A percentile compares a stretch with the other conserved stretches of the same genome.
Evolutionary conservation across 2,329 filamentous ascomycete genomes (phyloP).

Genomic region (Diaporthe ilicicola): DNA sequence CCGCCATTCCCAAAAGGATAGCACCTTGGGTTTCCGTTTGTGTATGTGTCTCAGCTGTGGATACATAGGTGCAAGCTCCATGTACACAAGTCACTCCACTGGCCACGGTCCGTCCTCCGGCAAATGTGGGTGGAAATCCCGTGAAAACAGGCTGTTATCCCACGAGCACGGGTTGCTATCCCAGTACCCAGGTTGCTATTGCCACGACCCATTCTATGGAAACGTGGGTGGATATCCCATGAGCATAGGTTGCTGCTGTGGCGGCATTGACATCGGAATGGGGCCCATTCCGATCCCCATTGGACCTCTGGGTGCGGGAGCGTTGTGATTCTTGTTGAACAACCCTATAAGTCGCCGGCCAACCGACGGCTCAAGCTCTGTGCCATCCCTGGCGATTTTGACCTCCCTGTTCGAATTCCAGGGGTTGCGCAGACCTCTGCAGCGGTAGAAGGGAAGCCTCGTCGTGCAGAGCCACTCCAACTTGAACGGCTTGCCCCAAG

Average conservation of each 20-base stretch:
- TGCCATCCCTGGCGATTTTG: conserved; percentile 94
- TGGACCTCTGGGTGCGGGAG: conserved; percentile 27
- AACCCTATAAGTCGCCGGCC: conserved; percentile 80
- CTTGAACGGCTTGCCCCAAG: conserved; percentile 91
- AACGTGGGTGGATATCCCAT: conserved; percentile 29
- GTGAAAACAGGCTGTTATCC: conserved; percentile 27
- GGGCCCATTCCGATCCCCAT: conserved; percentile 25
- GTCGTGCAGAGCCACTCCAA: conserved; percentile 90
- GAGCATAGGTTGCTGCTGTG: conserved; percentile 25
- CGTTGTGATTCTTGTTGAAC: conserved; percentile 64
- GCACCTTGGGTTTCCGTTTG: background rate
- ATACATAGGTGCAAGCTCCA: too few relatives aligned
- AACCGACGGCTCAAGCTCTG: conserved; percentile 85
- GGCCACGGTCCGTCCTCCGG: background rate
- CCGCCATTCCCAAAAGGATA: background rate
- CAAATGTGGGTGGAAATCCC: conserved; percentile 24
- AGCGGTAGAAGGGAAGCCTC: conserved; percentile 87
- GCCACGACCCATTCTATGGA: background rate
- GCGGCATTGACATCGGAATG: conserved; percentile 23
- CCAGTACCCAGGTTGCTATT: too few relatives aligned
- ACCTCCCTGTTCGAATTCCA: conserved; percentile 97
- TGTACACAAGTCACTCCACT: too few relatives aligned
- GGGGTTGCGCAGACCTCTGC: conserved; percentile 85
- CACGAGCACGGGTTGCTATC: too few relatives aligned
- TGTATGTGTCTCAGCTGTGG: background rate